These are phyloP conservation scores for Chalciporus piperatus DNA, from an alignment of 768 basidiomycete genomes.

Conservation along the genomic window DNA sequence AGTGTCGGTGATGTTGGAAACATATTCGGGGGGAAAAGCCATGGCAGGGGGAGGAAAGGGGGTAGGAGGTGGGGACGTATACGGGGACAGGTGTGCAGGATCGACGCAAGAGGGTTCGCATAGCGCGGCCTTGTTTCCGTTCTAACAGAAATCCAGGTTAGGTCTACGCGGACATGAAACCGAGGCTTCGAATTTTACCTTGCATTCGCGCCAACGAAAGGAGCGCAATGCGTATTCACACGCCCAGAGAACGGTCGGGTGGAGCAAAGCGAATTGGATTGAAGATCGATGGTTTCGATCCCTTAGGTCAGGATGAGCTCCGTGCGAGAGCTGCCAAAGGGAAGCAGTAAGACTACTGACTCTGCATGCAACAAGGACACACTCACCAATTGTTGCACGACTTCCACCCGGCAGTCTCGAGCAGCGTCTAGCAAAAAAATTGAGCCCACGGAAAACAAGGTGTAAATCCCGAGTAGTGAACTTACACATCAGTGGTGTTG, in stretches of 20 bases:
- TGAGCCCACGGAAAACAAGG: not conserved
- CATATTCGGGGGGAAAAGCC: conserved; percentile 40
- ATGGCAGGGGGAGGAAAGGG: conserved; percentile 27
- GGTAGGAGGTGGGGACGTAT: conserved; percentile 19
- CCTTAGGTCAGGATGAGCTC: conserved; percentile 69
- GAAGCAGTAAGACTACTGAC: conserved; percentile 6
- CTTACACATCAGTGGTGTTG: conserved; percentile 84
- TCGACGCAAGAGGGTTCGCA: conserved; percentile 23
- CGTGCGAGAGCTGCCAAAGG: conserved; percentile 49
- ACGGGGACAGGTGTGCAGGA: conserved; percentile 26
- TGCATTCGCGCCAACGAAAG: conserved; percentile 56
- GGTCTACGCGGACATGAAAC: conserved; percentile 2
- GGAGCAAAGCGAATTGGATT: conserved; percentile 62
- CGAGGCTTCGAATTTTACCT: conserved; percentile 37
- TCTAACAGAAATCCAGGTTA: conserved; percentile 18
- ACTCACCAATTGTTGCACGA: conserved; percentile 65
- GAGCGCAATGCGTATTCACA: conserved; percentile 66
- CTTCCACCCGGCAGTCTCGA: conserved; percentile 65
- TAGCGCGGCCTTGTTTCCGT: conserved; percentile 30
- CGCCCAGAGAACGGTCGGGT: conserved; percentile 63
- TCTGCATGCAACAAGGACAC: conserved; percentile 1
- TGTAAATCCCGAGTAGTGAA: conserved; percentile 11
- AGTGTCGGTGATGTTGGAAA: conserved; percentile 44
- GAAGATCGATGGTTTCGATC: conserved; percentile 72
- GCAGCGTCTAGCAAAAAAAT: conserved; percentile 57